These are phyloP conservation scores for Grigorovia humatica DNA, from an alignment of 805 yeast genomes.

Conservation along the genomic window DNA sequence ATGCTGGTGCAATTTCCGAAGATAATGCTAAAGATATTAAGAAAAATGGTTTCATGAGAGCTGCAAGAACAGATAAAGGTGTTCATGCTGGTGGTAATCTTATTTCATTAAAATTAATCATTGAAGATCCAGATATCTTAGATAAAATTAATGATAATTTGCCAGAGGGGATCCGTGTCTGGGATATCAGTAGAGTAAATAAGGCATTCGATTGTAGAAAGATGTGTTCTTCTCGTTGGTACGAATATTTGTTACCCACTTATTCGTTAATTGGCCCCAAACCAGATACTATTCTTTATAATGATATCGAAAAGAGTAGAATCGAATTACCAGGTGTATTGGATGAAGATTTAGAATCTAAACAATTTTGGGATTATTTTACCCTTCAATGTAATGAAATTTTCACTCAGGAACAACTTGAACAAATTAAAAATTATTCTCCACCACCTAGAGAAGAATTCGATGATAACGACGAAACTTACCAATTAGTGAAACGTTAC, in stretches of 20 bases:
- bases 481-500: constrained; percentile 37
- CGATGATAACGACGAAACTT: constrained; percentile 31
- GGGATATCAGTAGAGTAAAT: constrained; percentile 88
- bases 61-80: constrained; percentile 88
- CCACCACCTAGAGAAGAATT: constrained; percentile 32
- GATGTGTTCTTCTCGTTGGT: constrained; percentile 90
- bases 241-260: constrained; percentile 89
- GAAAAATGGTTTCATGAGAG: constrained; percentile 78
- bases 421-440: constrained; percentile 19
- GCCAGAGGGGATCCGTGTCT: constrained; percentile 81
- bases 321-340: constrained; percentile 47
- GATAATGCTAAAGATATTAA: constrained; percentile 84
- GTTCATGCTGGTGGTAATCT: constrained; percentile 97
- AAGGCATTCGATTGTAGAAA: constrained; percentile 90
- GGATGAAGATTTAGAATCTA: constrained; percentile 58
- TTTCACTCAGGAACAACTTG: constrained; percentile 21
- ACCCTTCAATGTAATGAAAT: constrained; percentile 30
- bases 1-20: constrained; percentile 79
- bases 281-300: constrained; percentile 57
- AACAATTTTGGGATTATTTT: constrained; percentile 58
- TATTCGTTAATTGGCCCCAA: constrained; percentile 87
- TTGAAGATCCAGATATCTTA: constrained; percentile 48
- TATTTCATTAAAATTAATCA: constrained; percentile 67
- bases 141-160: constrained; percentile 61
- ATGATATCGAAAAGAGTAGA: constrained; percentile 45